These are phyloP conservation scores for Jackrogersella minutella DNA, from an alignment of 495 filamentous ascomycete species.

Conservation along the genomic window DNA sequence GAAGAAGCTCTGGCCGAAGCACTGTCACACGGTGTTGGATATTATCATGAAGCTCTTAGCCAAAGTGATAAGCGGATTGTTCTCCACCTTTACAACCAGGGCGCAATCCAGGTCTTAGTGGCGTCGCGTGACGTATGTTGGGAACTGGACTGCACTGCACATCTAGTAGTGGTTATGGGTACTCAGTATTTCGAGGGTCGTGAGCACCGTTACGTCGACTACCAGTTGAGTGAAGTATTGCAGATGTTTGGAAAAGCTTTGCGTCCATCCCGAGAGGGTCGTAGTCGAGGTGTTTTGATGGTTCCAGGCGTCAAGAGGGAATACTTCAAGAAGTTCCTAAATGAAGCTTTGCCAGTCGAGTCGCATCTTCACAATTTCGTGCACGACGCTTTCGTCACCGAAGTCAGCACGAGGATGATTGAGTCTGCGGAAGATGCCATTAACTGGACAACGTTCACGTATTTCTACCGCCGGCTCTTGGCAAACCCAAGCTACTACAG, in stretches of 20 bases:
- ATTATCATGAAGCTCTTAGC: conserved; percentile 93
- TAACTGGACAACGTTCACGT: conserved; percentile 97
- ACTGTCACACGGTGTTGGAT: conserved; percentile 94
- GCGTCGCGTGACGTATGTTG: conserved; percentile 96
- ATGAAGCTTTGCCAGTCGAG: conserved; percentile 94
- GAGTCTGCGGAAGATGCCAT: conserved; percentile 96
- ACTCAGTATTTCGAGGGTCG: conserved; percentile 98
- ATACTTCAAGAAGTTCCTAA: conserved; percentile 98
- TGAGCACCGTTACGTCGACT: conserved; percentile 98
- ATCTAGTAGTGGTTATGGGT: conserved; percentile 94
- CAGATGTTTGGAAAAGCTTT: conserved; percentile 98
- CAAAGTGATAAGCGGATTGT: conserved; percentile 92
- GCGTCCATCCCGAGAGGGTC: conserved; percentile 76
- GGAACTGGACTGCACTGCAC: conserved; percentile 88
- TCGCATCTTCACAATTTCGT: conserved; percentile 90
- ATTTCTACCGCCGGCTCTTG: conserved; percentile 97
- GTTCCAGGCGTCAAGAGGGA: conserved; percentile 91
- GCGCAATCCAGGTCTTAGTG: conserved; percentile 91
- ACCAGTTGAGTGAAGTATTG: conserved; percentile 94
- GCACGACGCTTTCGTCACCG: conserved; percentile 95
- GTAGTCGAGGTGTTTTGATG: conserved; percentile 91
- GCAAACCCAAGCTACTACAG: conserved; percentile 98
- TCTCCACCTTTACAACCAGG: conserved; percentile 86
- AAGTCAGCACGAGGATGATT: conserved; percentile 93
- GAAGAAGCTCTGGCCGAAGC: conserved; percentile 89